Evolutionary conservation across 306 rosid species (phyloP).

Genomic region (Rubus idaeus): DNA sequence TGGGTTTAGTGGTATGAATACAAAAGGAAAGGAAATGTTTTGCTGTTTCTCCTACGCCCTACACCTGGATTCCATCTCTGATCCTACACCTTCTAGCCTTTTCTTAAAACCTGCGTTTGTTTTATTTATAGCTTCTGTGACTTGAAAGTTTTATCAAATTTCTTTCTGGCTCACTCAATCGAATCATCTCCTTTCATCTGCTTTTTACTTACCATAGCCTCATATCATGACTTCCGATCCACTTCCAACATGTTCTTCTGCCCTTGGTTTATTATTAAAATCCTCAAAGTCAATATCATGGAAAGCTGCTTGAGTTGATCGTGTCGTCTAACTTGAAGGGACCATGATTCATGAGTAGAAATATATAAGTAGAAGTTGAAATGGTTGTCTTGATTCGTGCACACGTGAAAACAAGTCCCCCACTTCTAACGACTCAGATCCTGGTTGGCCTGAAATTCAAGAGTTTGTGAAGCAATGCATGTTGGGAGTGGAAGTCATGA

Average conservation of each 20-base stretch:
- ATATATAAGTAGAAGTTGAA: slow-evolving; percentile 21
- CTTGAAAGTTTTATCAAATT: not conserved
- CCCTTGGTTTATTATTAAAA: slow-evolving; percentile 82
- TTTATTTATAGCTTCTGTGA: too few relatives aligned
- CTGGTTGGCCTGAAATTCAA: not conserved
- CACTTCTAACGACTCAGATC: not conserved
- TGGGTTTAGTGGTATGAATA: not conserved
- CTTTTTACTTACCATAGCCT: not conserved
- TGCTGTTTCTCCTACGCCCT: not conserved
- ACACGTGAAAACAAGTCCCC: not conserved
- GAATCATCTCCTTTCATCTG: not conserved
- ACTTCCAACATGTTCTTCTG: slow-evolving; percentile 79
- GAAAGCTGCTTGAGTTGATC: slow-evolving; percentile 54
- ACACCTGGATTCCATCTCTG: not conserved
- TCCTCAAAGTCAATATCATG: slow-evolving; percentile 60
- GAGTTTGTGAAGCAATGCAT: not conserved
- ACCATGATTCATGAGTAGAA: slow-evolving; percentile 26
- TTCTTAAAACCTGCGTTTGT: not conserved
- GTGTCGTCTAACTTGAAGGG: slow-evolving; percentile 33
- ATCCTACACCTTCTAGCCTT: not conserved
- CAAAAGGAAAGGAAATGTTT: not conserved
- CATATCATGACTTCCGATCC: too few relatives aligned
- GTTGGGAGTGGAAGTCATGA: not conserved
- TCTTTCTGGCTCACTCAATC: not conserved
- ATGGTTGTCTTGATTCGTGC: not conserved